Percentiles rank a stretch among this genome's conserved stretches.
Evolutionary conservation across 2,329 filamentous ascomycete species (phyloP).

Genomic region (Exophiala viscosa): DNA sequence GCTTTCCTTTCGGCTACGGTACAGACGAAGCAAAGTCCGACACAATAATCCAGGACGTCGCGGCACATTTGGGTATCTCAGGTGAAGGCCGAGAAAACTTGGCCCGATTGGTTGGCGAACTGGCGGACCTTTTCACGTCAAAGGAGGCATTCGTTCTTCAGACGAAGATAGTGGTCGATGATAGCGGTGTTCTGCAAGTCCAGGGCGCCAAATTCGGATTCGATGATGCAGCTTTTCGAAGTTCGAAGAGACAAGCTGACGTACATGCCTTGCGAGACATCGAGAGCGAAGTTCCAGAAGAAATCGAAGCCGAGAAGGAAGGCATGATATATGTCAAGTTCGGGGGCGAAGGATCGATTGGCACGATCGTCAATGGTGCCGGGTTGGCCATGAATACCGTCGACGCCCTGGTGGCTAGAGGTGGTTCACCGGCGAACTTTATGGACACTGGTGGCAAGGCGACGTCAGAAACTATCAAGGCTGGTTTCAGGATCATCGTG

Average conservation of each 20-base stretch:
- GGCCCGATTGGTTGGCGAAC: slow-evolving; percentile 47
- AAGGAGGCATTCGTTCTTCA: slow-evolving; percentile 65
- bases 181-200: slow-evolving; percentile 46
- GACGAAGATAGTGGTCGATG: slow-evolving; percentile 45
- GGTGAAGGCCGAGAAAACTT: slow-evolving; percentile 45
- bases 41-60: slow-evolving; percentile 38
- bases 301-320: slow-evolving; percentile 61
- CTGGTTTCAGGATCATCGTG: slow-evolving; percentile 70
- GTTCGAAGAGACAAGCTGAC: slow-evolving; percentile 57
- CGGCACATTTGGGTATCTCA: slow-evolving; percentile 53
- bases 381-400: slow-evolving; percentile 89
- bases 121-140: slow-evolving; percentile 58
- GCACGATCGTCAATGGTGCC: slow-evolving; percentile 78
- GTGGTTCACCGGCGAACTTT: slow-evolving; percentile 74
- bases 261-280: slow-evolving; percentile 57
- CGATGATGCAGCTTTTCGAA: slow-evolving; percentile 66
- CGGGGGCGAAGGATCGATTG: slow-evolving; percentile 60
- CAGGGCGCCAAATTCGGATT: slow-evolving; percentile 59
- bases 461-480: slow-evolving; percentile 74
- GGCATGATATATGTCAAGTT: slow-evolving; percentile 76
- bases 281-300: slow-evolving; percentile 51
- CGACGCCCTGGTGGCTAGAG: slow-evolving; percentile 67
- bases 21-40: slow-evolving; percentile 46
- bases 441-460: slow-evolving; percentile 88
- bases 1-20: slow-evolving; percentile 61